Evolutionary conservation across 1,139 yeast species (phyloP).

Genomic region (Blastobotrys aristatus): DNA sequence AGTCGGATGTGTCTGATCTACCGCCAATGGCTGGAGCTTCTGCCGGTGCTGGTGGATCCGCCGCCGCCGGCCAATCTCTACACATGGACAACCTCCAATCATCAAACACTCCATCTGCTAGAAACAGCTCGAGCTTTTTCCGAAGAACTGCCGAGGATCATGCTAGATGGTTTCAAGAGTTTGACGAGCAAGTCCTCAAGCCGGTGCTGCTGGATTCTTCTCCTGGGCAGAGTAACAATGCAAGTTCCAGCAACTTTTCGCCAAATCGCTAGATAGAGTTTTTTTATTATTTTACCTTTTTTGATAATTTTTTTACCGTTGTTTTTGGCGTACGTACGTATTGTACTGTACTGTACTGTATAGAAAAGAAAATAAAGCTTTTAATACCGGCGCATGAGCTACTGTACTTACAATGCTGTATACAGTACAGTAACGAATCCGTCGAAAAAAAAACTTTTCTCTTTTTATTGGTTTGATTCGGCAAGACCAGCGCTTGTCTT

Average conservation of each 20-base stretch:
- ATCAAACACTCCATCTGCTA: constrained; percentile 36
- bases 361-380: too few species aligned
- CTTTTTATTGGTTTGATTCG: too few species aligned
- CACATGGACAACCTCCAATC: neutral
- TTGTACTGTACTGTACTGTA: too few species aligned
- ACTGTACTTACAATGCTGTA: too few species aligned
- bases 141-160: constrained; percentile 54
- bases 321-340: too few species aligned
- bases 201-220: constrained; percentile 76
- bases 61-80: neutral
- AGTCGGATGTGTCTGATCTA: constrained; percentile 30
- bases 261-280: constrained; percentile 11
- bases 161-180: constrained; percentile 86
- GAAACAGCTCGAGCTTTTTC: constrained; percentile 25
- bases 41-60: neutral
- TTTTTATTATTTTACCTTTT: too few species aligned
- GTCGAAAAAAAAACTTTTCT: too few species aligned
- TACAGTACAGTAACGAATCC: too few species aligned
- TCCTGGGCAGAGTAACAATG: constrained; percentile 19
- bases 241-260: constrained; percentile 6
- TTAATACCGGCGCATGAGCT: too few species aligned
- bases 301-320: too few species aligned
- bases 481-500: too few species aligned
- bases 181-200: constrained; percentile 92
- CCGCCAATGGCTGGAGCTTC: constrained; percentile 31